Evolutionary conservation across 2,329 filamentous ascomycete species (phyloP).

Genomic region (Venturia nashicola): DNA sequence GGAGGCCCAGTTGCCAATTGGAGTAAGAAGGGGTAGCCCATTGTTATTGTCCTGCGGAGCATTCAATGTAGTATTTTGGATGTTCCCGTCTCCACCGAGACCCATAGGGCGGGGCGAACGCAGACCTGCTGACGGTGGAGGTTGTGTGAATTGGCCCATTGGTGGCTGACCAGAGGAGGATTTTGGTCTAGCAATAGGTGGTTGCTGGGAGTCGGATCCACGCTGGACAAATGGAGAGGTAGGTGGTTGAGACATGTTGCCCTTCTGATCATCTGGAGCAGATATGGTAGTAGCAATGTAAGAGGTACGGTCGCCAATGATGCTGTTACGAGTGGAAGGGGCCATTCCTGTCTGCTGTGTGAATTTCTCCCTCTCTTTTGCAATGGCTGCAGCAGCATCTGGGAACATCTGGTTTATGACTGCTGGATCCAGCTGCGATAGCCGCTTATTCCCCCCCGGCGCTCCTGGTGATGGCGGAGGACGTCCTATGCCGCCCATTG

Average conservation of each 20-base stretch:
- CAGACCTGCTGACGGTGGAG: constrained; percentile 60
- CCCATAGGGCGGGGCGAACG: constrained; percentile 67
- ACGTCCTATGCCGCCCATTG: constrained; percentile 52
- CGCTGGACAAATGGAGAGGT: constrained; percentile 67
- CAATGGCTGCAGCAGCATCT: constrained; percentile 95
- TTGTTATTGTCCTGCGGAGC: constrained; percentile 53
- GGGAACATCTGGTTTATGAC: constrained; percentile 99
- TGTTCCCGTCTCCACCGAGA: constrained; percentile 52
- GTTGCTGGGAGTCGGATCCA: constrained; percentile 38
- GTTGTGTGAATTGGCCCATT: constrained; percentile 93
- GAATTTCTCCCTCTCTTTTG: constrained; percentile 94
- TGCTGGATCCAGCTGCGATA: constrained; percentile 83
- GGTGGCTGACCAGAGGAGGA: constrained; percentile 62
- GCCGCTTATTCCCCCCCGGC: constrained; percentile 49
- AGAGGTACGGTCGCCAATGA: constrained; percentile 63
- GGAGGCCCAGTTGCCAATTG: constrained; percentile 92
- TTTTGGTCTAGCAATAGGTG: constrained; percentile 53
- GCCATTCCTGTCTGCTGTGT: constrained; percentile 87
- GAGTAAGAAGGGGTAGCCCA: constrained; percentile 80
- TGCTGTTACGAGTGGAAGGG: constrained; percentile 88
- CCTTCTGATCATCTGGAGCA: constrained; percentile 51
- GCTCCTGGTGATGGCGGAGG: constrained; percentile 64
- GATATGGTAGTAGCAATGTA: constrained; percentile 65
- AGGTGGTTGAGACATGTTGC: constrained; percentile 51
- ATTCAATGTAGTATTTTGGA: constrained; percentile 74